Conservation (phyloP, 805 yeast genomes). For the Huiozyma sinensis region DNA sequence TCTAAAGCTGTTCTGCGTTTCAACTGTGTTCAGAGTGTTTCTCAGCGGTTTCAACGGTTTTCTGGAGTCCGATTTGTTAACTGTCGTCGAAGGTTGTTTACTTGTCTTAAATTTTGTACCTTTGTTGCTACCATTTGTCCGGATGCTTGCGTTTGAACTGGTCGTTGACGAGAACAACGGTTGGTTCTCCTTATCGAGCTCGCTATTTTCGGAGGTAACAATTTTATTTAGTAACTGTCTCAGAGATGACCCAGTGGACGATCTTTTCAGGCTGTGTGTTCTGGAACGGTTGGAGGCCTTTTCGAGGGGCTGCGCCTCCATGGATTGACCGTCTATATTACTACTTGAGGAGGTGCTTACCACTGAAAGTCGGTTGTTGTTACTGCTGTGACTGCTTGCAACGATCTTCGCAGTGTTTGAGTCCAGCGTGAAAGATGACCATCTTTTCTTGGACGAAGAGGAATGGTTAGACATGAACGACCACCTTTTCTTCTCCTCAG, state of each 20-base stretch:
- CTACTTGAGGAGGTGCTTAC: constrained; percentile 2
- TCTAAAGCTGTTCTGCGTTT: neutral
- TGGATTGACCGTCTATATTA: neutral
- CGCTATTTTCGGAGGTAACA: constrained; percentile 8
- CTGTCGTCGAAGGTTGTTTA: neutral
- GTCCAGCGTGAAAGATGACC: constrained; percentile 20
- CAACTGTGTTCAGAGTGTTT: neutral
- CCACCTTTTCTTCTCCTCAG: constrained; percentile 22
- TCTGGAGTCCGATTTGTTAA: neutral
- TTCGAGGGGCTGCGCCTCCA: neutral
- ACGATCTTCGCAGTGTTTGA: constrained; percentile 1
- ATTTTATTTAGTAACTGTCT: constrained; percentile 24
- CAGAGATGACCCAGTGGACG: constrained; percentile 25
- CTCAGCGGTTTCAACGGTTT: neutral
- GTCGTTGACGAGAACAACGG: neutral
- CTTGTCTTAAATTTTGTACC: constrained; percentile 1
- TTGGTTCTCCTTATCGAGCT: constrained; percentile 11
- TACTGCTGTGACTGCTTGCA: constrained; percentile 2
- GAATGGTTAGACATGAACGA: constrained; percentile 23
- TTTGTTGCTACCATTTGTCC: neutral
- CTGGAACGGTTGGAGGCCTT: neutral
- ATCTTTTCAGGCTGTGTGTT: constrained; percentile 11
- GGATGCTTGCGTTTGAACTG: neutral
- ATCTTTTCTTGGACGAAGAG: constrained; percentile 22
- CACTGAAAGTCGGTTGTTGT: constrained; percentile 10